Percentiles rank a stretch among this genome's conserved stretches.
phyloP scores from a whole-genome alignment of 495 filamentous ascomycete species.

The Podospora conica region DNA sequence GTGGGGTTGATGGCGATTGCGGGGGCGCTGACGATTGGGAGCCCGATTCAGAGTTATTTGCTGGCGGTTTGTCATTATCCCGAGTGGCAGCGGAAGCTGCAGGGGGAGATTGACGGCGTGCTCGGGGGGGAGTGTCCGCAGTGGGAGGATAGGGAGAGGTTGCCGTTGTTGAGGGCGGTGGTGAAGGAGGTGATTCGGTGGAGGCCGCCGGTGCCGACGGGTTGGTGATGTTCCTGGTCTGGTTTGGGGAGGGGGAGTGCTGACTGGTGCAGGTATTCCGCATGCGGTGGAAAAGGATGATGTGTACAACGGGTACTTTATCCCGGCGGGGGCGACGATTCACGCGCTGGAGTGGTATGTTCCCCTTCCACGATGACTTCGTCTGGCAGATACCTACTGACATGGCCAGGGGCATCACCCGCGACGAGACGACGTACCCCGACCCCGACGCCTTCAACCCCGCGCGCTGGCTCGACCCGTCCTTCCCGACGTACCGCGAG shows the following conservation, averaged over 20 bases:
- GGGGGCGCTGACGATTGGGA: slow-evolving; percentile 42
- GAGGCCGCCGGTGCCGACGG: slow-evolving; percentile 50
- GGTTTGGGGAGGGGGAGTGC: not conserved
- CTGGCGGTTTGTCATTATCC: slow-evolving; percentile 57
- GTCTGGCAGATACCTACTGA: not conserved
- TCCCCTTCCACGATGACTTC: not conserved
- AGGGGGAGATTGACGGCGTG: slow-evolving; percentile 49
- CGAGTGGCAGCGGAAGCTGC: slow-evolving; percentile 46
- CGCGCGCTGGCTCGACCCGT: slow-evolving; percentile 44
- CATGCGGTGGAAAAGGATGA: slow-evolving; percentile 50
- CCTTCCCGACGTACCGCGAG: slow-evolving; percentile 49
- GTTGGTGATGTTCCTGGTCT: slow-evolving; percentile 18
- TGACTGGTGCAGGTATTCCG: slow-evolving; percentile 36
- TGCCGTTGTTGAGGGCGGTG: slow-evolving; percentile 48
- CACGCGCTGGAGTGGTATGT: slow-evolving; percentile 51
- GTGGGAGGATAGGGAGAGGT: slow-evolving; percentile 40
- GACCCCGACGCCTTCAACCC: slow-evolving; percentile 56
- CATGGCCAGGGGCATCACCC: slow-evolving; percentile 50
- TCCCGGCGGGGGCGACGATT: slow-evolving; percentile 50
- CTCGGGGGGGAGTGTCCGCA: slow-evolving; percentile 43
- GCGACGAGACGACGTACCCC: slow-evolving; percentile 53
- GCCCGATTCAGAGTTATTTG: slow-evolving; percentile 51
- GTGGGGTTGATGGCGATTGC: slow-evolving; percentile 47
- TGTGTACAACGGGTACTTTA: slow-evolving; percentile 50
- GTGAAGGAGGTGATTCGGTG: slow-evolving; percentile 59